These are phyloP conservation scores for Inga oerstediana DNA, from an alignment of 306 rosid genomes.

Conservation along the genomic window DNA sequence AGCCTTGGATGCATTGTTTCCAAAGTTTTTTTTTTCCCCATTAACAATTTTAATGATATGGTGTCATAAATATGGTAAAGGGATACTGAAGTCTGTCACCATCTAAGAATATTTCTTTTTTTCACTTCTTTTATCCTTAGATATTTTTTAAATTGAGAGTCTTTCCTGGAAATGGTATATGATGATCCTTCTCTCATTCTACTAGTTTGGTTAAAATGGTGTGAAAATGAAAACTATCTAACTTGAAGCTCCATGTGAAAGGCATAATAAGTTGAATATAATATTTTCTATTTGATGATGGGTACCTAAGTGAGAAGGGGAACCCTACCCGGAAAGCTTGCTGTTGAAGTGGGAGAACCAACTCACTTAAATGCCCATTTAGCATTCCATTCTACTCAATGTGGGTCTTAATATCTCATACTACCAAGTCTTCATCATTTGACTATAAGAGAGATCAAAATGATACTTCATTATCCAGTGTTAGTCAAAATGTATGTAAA, in stretches of 20 bases:
- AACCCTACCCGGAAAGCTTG: no score
- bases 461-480: neutral
- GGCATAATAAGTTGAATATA: neutral
- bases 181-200: neutral
- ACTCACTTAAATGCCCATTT: no score
- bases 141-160: neutral
- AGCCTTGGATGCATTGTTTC: conserved; percentile 23
- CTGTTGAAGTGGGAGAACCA: no score
- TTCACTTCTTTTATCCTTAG: conserved; percentile 19
- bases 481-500: no score
- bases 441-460: neutral
- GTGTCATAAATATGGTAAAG: neutral
- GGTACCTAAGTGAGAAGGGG: neutral
- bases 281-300: neutral
- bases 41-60: neutral
- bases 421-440: no score
- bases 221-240: no score
- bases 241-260: neutral
- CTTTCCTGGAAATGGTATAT: neutral
- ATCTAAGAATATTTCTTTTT: neutral
- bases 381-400: no score
- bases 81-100: neutral
- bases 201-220: neutral
- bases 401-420: no score
- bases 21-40: conserved; percentile 28